Evolutionary conservation across 345 rosid genomes (phyloP).

Genomic region (Lepidium didymum): DNA sequence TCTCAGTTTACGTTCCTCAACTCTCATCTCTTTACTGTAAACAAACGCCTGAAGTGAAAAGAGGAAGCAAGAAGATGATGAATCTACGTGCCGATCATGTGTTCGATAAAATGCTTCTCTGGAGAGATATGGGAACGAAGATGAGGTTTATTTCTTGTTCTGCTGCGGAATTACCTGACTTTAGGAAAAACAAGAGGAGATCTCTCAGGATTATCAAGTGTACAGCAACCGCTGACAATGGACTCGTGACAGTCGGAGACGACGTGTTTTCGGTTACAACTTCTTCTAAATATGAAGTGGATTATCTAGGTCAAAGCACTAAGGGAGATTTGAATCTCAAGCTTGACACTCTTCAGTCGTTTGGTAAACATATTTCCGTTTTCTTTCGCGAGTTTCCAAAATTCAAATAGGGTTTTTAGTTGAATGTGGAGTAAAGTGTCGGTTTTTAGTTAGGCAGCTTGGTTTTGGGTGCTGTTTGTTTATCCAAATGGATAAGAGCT

Average conservation of each 20-base stretch:
- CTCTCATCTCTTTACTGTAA: conserved; percentile 4
- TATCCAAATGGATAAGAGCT: not conserved
- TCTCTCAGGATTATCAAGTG: conserved; percentile 29
- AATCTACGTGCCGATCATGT: conserved; percentile 16
- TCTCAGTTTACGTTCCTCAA: conserved; percentile 15
- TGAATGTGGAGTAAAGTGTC: not conserved
- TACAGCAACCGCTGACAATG: conserved; percentile 22
- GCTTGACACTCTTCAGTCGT: conserved; percentile 45
- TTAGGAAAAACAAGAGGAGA: conserved; percentile 2
- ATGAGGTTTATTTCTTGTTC: not conserved
- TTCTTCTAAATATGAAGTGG: conserved; percentile 57
- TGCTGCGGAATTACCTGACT: not conserved
- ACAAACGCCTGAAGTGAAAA: not conserved
- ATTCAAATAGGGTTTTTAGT: not conserved
- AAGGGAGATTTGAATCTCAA: conserved; percentile 91
- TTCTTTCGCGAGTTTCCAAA: not conserved
- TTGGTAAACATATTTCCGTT: conserved; percentile 10
- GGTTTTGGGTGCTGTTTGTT: not conserved
- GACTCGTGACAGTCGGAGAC: conserved; percentile 32
- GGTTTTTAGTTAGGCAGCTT: not conserved
- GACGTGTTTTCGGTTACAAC: conserved; percentile 69
- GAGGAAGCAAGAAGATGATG: not conserved
- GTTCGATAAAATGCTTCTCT: conserved; percentile 23
- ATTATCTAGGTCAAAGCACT: conserved; percentile 90
- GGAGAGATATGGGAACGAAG: conserved; percentile 10